Base-by-base conservation (phyloP, 2,329 filamentous ascomycete genomes). In the Monosporascus sp. region DNA sequence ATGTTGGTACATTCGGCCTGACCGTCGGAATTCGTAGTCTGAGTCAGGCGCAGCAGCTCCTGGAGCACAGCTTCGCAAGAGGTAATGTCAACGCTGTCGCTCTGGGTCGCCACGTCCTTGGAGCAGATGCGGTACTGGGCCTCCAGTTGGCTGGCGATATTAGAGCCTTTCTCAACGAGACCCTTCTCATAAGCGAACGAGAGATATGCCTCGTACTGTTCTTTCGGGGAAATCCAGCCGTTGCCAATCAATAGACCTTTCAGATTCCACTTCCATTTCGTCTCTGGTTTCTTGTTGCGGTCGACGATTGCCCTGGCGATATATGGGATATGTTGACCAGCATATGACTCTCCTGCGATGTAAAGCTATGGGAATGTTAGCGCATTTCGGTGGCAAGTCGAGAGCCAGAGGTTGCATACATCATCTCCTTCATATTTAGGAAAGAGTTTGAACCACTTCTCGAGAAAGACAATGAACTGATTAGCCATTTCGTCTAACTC, bases 291-390 rank as follows among this genome's bases (percentile, higher is more conserved):
- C 65, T 88, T 87, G 75, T 99, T 99, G 56, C 91, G 90, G 48
- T 91, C 86, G 54, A 97, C 78, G 52, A 99, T 96, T 20, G 88
- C 88, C 66, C 87, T 86, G n/a, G 92, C 89, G 59, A 99, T 94
- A 70, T 99, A 96, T 1, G 94, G 94, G 57, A 99, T 97, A 72
- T 97, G 87, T 68, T 97, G 94, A 45, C 94, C 94, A 5, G 94
- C 94, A 68, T 92, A 99, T 0, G 93, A 99, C 75, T 99, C 94
- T 62, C 95, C 94, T 1, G 93, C 90, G 59, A 99, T 80, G 71
- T 97, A 99, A 20, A 99, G 75, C 92, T 97, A 65, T 37, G 49
- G 55, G 44, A 17, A 27, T 14, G 49, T 57, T 47, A 44, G 52
- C 50, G 53, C 9, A 48, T 24, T 17, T 26, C 8, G 48, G 11